Evolutionary conservation across 148 eudicot species (phyloP), one percentile per base, ranked within the genome.

Genomic region (Selenicereus undatus): DNA sequence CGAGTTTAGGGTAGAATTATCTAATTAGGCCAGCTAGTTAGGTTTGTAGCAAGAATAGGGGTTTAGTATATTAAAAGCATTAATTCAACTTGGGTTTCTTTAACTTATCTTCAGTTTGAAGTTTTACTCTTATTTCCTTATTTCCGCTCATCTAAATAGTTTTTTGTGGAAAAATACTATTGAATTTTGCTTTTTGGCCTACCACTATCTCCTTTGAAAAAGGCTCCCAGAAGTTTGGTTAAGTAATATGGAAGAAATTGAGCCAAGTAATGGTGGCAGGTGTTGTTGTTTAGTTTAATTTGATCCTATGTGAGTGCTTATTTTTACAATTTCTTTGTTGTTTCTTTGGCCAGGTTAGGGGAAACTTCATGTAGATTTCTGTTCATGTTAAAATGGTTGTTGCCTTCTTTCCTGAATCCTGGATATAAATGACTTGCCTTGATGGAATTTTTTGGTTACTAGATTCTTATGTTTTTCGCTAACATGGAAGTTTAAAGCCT

Each of bases 271-370:
- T 76, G 64, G 65, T 14, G 20, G 51, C 45, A 58, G 74, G 76
- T 79, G 45, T 62, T 72, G 60, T 70, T 27, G 79, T 69, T 66
- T 79, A 62, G 50, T 51, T 74, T 32, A 30, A 64, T n/a, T 64
- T 64, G 69, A 35, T 75, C 39, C 36, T 68, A 14, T 36, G 54
- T 48, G 70, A 27, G 29, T 69, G 58, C 24, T 73, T 30, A 12
- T 51, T 35, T 27, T 62, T 64, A 11, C 43, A 14, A 17, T 58
- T 71, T 71, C 43, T 60, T 29, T 45, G 27, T 22, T 32, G n/a
- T n/a, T n/a, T n/a, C n/a, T n/a, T n/a, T n/a, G n/a, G n/a, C n/a
- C n/a, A n/a, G n/a, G n/a, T n/a, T n/a, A n/a, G n/a, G n/a, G n/a
- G n/a, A n/a, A n/a, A n/a, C n/a, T n/a, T n/a, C n/a, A n/a, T n/a